These are phyloP conservation scores for Nicotiana sylvestris DNA, from an alignment of 257 asterid genomes.

Conservation along the genomic window DNA sequence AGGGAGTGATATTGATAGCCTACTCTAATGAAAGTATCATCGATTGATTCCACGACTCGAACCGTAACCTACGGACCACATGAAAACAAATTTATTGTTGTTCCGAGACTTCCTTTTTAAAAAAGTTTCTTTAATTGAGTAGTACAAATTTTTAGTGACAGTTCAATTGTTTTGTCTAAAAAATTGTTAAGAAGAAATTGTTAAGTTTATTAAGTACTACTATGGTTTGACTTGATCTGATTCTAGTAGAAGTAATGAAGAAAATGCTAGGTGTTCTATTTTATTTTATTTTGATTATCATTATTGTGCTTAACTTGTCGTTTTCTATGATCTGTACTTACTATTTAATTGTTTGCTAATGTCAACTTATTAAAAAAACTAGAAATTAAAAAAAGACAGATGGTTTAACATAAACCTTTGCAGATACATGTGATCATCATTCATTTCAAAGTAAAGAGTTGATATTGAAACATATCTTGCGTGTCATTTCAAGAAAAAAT, in stretches of 20 bases:
- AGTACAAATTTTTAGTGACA: not conserved
- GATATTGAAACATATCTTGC: not conserved
- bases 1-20: no score
- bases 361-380: not conserved
- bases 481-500: not conserved
- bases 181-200: not conserved
- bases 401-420: not conserved
- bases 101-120: rapidly evolving
- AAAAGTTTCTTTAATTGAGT: not conserved
- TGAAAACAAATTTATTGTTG: rapidly evolving
- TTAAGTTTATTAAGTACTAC: not conserved
- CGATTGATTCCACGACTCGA: no score
- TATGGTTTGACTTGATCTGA: conserved; percentile 7
- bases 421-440: not conserved
- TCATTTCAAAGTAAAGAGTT: not conserved
- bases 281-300: not conserved
- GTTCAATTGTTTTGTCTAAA: not conserved
- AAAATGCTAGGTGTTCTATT: not conserved
- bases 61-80: rapidly evolving
- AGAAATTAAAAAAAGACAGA: not conserved
- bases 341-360: not conserved
- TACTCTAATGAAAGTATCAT: no score
- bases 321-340: not conserved
- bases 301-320: not conserved
- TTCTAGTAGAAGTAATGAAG: not conserved